These are phyloP conservation scores for Abelmoschus esculentus DNA, from an alignment of 345 rosid species.

Conservation along the genomic window DNA sequence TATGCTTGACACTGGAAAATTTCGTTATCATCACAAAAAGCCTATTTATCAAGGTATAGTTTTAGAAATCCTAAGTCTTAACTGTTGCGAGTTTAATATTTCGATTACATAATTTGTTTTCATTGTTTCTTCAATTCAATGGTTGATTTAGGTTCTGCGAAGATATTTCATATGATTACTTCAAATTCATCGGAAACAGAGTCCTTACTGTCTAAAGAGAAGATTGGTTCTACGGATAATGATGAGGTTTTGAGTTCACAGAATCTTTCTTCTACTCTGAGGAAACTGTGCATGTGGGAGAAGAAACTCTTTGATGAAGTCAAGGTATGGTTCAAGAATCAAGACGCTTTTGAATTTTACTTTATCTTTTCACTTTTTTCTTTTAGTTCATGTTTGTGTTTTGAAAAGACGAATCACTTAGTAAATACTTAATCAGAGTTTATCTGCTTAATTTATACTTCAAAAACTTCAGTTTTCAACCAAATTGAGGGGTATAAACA, in stretches of 20 bases:
- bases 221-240: slow-evolving; percentile 15
- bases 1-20: slow-evolving; percentile 34
- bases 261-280: slow-evolving; percentile 39
- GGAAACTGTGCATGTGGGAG: slow-evolving; percentile 53
- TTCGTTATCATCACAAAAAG: slow-evolving; percentile 22
- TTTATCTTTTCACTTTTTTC: background rate
- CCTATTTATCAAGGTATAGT: slow-evolving; percentile 23
- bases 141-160: slow-evolving; percentile 18
- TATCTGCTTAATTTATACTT: no score
- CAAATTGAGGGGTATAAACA: background rate
- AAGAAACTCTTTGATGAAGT: slow-evolving; percentile 53
- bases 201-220: slow-evolving; percentile 5
- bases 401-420: background rate
- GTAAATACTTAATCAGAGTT: background rate
- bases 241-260: slow-evolving; percentile 20
- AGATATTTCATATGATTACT: slow-evolving; percentile 22
- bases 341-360: slow-evolving; percentile 4
- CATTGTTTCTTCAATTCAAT: background rate
- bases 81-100: background rate
- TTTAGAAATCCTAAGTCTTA: background rate
- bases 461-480: background rate
- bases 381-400: background rate
- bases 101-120: background rate
- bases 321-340: slow-evolving; percentile 30
- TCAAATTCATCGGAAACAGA: slow-evolving; percentile 7